Percentiles rank a stretch among this genome's conserved stretches.
phyloP scores from a whole-genome alignment of 805 yeast species.

The Starmerella etchellsii region DNA sequence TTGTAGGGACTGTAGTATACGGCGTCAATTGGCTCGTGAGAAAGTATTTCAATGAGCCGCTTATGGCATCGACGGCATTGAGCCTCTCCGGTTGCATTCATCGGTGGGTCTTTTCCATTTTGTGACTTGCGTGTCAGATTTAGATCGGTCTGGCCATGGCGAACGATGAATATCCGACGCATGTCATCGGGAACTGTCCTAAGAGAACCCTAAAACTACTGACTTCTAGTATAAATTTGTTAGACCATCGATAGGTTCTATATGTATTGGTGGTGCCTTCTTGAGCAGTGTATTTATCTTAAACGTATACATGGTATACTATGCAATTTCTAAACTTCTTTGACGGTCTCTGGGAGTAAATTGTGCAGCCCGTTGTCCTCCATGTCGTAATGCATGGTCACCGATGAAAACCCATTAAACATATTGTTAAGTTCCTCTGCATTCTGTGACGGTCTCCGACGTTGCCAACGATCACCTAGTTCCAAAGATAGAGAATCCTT shows the following conservation, averaged over 20 bases:
- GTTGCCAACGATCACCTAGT: slow-evolving; percentile 21
- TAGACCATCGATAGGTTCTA: too few species aligned
- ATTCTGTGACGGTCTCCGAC: slow-evolving; percentile 18
- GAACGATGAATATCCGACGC: slow-evolving; percentile 4
- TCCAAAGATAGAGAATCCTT: slow-evolving; percentile 20
- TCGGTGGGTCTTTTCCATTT: slow-evolving; percentile 3
- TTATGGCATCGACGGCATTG: neutral
- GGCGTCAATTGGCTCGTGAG: slow-evolving; percentile 2
- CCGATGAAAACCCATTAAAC: slow-evolving; percentile 22
- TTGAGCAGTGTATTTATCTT: neutral
- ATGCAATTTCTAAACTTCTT: too few species aligned
- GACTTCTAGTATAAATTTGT: too few species aligned
- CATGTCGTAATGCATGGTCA: slow-evolving; percentile 22
- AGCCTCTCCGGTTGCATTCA: slow-evolving; percentile 3
- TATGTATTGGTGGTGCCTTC: too few species aligned
- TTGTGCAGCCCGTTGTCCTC: slow-evolving; percentile 6
- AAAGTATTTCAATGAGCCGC: neutral
- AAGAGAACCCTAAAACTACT: too few species aligned
- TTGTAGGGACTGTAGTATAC: slow-evolving; percentile 3
- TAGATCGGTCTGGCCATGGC: slow-evolving; percentile 9
- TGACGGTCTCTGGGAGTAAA: slow-evolving; percentile 6
- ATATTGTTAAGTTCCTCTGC: slow-evolving; percentile 18
- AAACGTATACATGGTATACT: neutral
- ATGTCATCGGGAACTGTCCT: too few species aligned
- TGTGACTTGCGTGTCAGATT: slow-evolving; percentile 1